Percentiles rank a stretch among this genome's conserved stretches.
phyloP scores from a whole-genome alignment of 345 rosid species.

The Moricandia moricandioides region DNA sequence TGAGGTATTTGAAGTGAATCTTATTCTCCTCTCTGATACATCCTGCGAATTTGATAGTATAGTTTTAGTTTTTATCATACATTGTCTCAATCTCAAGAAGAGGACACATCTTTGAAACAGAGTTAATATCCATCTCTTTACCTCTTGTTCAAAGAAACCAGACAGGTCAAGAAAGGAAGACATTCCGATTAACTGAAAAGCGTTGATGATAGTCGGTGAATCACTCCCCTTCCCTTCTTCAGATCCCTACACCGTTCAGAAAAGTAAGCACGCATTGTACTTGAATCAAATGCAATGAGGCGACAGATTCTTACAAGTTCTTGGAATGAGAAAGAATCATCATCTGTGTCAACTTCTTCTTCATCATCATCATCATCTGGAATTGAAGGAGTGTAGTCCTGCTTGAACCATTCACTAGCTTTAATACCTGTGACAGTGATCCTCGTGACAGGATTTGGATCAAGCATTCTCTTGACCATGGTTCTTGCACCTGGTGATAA shows the following conservation, averaged over 20 bases:
- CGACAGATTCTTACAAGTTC: conserved; percentile 47
- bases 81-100: conserved; percentile 4
- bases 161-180: conserved; percentile 92
- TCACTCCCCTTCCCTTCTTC: conserved; percentile 51
- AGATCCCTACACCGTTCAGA: conserved; percentile 42
- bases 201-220: conserved; percentile 67
- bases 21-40: conserved; percentile 86
- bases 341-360: conserved; percentile 51
- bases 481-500: conserved; percentile 73
- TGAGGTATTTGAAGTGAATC: conserved; percentile 79
- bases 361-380: conserved; percentile 66
- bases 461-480: conserved; percentile 72
- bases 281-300: not conserved
- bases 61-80: not conserved
- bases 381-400: conserved; percentile 55
- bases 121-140: conserved; percentile 15
- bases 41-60: conserved; percentile 42
- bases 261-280: conserved; percentile 1
- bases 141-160: conserved; percentile 94
- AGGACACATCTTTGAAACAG: conserved; percentile 12
- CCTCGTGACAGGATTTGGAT: conserved; percentile 73
- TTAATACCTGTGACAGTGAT: conserved; percentile 63
- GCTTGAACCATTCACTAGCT: conserved; percentile 75
- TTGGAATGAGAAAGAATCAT: conserved; percentile 50
- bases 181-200: conserved; percentile 96